These are phyloP conservation scores for Russula earlei DNA, from an alignment of 768 basidiomycete genomes.

Conservation along the genomic window DNA sequence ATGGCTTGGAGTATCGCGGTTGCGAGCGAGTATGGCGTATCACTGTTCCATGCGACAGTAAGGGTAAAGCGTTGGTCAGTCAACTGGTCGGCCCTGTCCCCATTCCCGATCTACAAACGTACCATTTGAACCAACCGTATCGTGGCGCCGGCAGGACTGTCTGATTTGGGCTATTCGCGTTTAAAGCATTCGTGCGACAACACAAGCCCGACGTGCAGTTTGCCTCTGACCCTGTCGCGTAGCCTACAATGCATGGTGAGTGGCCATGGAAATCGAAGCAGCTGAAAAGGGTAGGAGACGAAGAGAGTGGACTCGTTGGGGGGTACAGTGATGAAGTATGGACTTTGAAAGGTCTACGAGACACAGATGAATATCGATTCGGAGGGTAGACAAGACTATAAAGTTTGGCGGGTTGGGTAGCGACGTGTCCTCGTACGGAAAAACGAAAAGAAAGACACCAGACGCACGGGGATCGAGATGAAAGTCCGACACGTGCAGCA, in stretches of 20 bases:
- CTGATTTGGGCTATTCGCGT: conserved; percentile 39
- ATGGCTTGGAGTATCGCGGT: conserved; percentile 56
- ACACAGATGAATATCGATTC: not conserved
- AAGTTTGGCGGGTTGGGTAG: not conserved
- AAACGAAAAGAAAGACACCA: not conserved
- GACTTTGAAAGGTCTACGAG: not conserved
- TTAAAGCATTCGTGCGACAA: conserved; percentile 49
- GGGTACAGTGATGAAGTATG: not conserved
- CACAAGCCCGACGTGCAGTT: conserved; percentile 62
- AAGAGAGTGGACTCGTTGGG: not conserved
- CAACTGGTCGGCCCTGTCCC: not conserved
- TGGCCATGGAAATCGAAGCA: not conserved
- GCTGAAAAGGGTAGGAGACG: not conserved
- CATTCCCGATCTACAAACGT: not conserved
- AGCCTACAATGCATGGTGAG: conserved; percentile 35
- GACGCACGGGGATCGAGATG: conserved; percentile 62
- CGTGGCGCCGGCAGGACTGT: conserved; percentile 54
- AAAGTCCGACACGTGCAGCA: conserved; percentile 69
- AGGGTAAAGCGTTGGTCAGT: not conserved
- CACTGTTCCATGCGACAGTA: conserved; percentile 27
- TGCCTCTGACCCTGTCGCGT: conserved; percentile 58
- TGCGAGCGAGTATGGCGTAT: conserved; percentile 53
- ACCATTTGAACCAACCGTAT: conserved; percentile 59
- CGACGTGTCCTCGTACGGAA: not conserved
- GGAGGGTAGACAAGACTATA: not conserved